Evolutionary conservation across 768 basidiomycete genomes (phyloP).

Genomic region (Auricularia heimuer): DNA sequence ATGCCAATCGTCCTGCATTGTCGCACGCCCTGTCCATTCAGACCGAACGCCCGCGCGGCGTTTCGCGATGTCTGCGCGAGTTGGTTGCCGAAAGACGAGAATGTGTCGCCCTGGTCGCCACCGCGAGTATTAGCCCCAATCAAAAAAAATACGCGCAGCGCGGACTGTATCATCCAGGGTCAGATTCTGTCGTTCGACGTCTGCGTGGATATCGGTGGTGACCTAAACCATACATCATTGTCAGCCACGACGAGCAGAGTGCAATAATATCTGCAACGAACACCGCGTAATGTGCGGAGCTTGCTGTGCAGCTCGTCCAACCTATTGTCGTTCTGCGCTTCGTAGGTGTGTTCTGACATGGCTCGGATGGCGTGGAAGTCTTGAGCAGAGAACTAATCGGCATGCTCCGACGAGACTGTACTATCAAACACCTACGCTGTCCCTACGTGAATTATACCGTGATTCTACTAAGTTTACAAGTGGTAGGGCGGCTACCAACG

Average conservation of each 20-base stretch:
- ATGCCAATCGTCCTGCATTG: constrained; percentile 59
- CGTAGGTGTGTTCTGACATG: constrained; percentile 57
- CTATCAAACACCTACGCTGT: too few species aligned
- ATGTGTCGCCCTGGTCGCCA: constrained; percentile 46
- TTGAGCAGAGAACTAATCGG: too few species aligned
- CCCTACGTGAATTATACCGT: too few species aligned
- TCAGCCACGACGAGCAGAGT: neutral
- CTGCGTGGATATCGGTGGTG: constrained; percentile 80
- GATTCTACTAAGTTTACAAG: too few species aligned
- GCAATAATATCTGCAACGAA: constrained; percentile 23
- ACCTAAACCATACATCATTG: constrained; percentile 34
- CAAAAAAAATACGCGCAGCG: constrained; percentile 1
- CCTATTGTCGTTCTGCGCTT: constrained; percentile 75
- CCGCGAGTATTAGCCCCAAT: constrained; percentile 2
- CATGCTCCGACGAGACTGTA: too few species aligned
- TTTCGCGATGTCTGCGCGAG: constrained; percentile 59
- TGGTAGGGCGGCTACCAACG: too few species aligned
- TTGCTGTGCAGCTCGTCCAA: constrained; percentile 81
- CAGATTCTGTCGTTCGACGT: constrained; percentile 73
- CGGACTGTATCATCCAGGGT: constrained; percentile 69
- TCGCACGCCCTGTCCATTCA: constrained; percentile 51
- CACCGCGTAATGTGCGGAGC: constrained; percentile 71
- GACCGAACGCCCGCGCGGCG: constrained; percentile 65
- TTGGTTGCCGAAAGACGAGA: constrained; percentile 52
- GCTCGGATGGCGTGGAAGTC: too few species aligned